Conservation (phyloP, 2,329 filamentous ascomycete species). For the Talaromyces piceae region DNA sequence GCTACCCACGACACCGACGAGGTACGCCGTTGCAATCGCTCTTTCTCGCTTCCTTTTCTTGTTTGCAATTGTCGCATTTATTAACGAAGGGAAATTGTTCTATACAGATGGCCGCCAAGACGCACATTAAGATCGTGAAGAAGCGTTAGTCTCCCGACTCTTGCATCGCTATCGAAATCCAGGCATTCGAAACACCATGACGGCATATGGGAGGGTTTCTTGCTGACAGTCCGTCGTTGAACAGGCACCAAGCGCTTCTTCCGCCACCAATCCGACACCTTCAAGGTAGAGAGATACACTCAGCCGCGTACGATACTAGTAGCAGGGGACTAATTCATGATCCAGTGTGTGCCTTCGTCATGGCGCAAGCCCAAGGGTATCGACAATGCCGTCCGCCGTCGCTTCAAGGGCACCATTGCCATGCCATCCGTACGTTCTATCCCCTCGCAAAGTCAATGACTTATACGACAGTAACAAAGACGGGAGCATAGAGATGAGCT, state of each 20-base stretch:
- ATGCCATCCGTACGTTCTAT: conserved; percentile 87
- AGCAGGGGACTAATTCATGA: conserved; percentile 1
- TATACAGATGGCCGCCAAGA: conserved; percentile 88
- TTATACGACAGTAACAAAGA: neutral
- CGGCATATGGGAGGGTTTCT: neutral
- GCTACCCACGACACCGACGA: conserved; percentile 35
- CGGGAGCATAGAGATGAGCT: neutral
- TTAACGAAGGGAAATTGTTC: conserved; percentile 7
- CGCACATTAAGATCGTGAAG: conserved; percentile 99
- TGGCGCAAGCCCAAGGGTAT: conserved; percentile 99
- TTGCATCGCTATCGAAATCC: conserved; percentile 30
- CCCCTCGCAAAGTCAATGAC: neutral
- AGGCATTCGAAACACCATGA: neutral
- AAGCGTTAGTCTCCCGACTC: conserved; percentile 60
- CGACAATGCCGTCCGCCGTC: conserved; percentile 93
- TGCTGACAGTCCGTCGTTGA: conserved; percentile 30
- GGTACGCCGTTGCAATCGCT: conserved; percentile 25
- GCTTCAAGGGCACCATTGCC: conserved; percentile 89
- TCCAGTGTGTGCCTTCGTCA: conserved; percentile 65
- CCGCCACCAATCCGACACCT: conserved; percentile 96
- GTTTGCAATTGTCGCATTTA: neutral
- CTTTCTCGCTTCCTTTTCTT: neutral
- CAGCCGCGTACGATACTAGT: neutral
- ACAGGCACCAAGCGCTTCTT: conserved; percentile 88
- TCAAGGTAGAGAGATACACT: conserved; percentile 53